Evolutionary conservation across 2,329 filamentous ascomycete genomes (phyloP), one percentile per base, ranked within the genome.

Genomic region (Dactylellina leptospora): DNA sequence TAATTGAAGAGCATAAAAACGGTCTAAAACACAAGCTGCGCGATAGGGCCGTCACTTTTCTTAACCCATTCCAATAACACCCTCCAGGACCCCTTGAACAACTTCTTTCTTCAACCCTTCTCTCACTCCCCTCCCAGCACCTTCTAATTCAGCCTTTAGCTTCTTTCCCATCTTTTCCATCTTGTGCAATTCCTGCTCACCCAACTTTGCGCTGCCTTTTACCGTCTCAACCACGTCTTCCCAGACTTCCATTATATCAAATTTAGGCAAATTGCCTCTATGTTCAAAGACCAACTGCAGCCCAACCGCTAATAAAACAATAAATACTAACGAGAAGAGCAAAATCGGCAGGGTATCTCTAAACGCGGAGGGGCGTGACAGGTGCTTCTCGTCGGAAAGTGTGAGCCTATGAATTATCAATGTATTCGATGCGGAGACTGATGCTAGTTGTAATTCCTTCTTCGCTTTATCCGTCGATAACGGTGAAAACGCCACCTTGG

Each of bases 241-340:
- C 68, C 59, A 72, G 1, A 64, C 68, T 13, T 72, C 68, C 68
- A 59, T 64, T 16, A 72, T 72, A 51, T 72, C 68, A 28, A 72
- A 72, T 13, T 72, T 64, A 1, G 68, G 68, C 16, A 72, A 22
- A 51, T 72, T 72, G 3, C 68, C 68, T 40, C 68, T 48, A 20
- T 73, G 59, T 45, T 73, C 69, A 20, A 73, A 73, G 3, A 73
- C 69, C 48, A 73, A 25, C 16, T 73, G 69, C 54, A 73, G 22
- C 1, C 48, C 62, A 28, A 73, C 53, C 5, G 69, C 69, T 25
- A 73, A 50, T 10, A 73, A 51, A 13, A 45, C 61, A 30, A 73
- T 73, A 40, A 72, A 72, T 2, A 72, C 54, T 1, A 72, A 22
- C 5, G 68, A 72, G 28, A 72, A 72, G 3, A 72, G 20, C 8